Percentiles rank a stretch among this genome's conserved stretches.
Evolutionary conservation across 495 filamentous ascomycete genomes (phyloP).

Genomic region (Corynascus novoguineensis): DNA sequence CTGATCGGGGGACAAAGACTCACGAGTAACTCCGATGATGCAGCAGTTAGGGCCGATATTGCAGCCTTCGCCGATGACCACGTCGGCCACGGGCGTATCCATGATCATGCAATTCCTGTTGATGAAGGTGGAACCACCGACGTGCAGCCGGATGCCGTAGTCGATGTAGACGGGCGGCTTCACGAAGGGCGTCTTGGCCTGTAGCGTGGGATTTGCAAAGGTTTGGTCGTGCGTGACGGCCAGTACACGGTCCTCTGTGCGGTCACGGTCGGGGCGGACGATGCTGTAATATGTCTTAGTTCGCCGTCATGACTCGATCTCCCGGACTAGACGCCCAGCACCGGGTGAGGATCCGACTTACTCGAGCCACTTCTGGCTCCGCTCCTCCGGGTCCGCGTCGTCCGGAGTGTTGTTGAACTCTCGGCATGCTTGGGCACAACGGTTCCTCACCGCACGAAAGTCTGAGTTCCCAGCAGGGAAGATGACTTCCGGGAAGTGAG

Average conservation of each 20-base stretch:
- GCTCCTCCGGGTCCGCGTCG: conserved; percentile 27
- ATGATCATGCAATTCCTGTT: conserved; percentile 35
- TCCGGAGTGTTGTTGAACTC: conserved; percentile 33
- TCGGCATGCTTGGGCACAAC: conserved; percentile 31
- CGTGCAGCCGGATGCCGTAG: conserved; percentile 31
- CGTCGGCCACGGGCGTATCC: conserved; percentile 36
- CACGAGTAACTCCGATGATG: conserved; percentile 27
- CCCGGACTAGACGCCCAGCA: background rate
- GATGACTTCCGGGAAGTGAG: conserved; percentile 7
- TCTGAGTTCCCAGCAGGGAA: conserved; percentile 35
- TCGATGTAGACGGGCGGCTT: conserved; percentile 35
- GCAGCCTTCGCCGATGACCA: conserved; percentile 31
- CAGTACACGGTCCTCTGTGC: conserved; percentile 16
- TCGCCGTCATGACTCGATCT: background rate
- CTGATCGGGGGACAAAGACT: background rate
- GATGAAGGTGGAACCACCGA: conserved; percentile 34
- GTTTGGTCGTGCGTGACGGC: conserved; percentile 34
- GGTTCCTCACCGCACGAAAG: conserved; percentile 30
- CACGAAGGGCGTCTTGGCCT: conserved; percentile 31
- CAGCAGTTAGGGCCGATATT: conserved; percentile 34
- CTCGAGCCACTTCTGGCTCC: conserved; percentile 32
- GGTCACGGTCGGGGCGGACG: conserved; percentile 28
- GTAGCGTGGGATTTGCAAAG: conserved; percentile 27
- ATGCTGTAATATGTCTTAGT: conserved; percentile 22
- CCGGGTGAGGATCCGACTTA: conserved; percentile 17